A percentile compares a stretch with the other conserved stretches of the same genome.
Evolutionary conservation across 2,329 filamentous ascomycete genomes (phyloP).

Genomic region (Xylariaceae sp.): DNA sequence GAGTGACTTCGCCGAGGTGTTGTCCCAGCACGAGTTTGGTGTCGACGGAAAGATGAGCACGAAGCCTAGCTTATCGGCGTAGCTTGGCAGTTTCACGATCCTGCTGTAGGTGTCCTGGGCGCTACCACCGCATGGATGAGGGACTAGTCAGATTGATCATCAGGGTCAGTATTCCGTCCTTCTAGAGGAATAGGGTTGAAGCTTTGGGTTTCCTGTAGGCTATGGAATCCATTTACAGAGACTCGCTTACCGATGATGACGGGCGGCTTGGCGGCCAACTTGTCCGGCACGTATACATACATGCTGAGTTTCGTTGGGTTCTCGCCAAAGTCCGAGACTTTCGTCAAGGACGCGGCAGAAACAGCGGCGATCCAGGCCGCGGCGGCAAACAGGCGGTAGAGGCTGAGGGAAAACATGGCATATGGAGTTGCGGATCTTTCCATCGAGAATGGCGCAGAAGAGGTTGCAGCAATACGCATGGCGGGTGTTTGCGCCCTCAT

Average conservation of each 20-base stretch:
- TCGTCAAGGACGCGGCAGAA: not conserved
- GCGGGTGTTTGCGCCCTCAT: too few relatives aligned
- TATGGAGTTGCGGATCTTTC: too few relatives aligned
- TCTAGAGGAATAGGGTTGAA: too few relatives aligned
- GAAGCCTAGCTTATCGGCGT: constrained; percentile 41
- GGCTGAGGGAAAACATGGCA: not conserved
- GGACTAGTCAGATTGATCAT: too few relatives aligned
- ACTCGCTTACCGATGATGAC: not conserved
- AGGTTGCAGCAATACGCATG: too few relatives aligned
- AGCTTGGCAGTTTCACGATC: constrained; percentile 11
- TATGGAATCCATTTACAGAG: too few relatives aligned
- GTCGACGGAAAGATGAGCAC: constrained; percentile 34
- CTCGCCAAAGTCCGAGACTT: not conserved
- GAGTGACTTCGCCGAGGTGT: constrained; percentile 15
- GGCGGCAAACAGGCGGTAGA: not conserved
- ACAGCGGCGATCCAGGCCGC: not conserved
- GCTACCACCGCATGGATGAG: constrained; percentile 13
- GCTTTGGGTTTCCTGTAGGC: too few relatives aligned
- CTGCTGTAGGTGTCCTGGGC: constrained; percentile 10
- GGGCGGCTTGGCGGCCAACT: not conserved
- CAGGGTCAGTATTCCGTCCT: too few relatives aligned
- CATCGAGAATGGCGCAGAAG: too few relatives aligned
- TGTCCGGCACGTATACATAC: constrained; percentile 1
- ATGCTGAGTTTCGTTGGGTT: constrained; percentile 2
- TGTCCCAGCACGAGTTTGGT: constrained; percentile 28